These are phyloP conservation scores for Boletus rubroflammeus DNA, from an alignment of 768 basidiomycete species.

Conservation along the genomic window DNA sequence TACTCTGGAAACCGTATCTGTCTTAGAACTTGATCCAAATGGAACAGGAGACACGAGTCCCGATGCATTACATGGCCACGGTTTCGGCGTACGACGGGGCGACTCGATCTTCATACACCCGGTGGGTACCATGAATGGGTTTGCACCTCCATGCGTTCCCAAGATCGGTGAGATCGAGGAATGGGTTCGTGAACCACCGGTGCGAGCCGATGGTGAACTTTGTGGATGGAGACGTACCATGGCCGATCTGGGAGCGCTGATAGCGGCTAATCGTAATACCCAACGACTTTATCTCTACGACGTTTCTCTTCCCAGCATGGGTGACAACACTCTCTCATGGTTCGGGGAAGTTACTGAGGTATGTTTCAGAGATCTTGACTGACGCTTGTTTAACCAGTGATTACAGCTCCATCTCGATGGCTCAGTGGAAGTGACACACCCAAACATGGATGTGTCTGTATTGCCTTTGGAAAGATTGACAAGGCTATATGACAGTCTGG, in stretches of 20 bases:
- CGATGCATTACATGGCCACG: conserved; percentile 46
- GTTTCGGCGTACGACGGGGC: conserved; percentile 76
- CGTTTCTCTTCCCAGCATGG: conserved; percentile 40
- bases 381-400: conserved; percentile 5
- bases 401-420: conserved; percentile 71
- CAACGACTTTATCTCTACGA: conserved; percentile 38
- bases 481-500: conserved; percentile 75
- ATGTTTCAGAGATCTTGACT: conserved; percentile 22
- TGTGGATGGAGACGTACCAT: conserved; percentile 72
- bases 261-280: conserved; percentile 47
- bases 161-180: conserved; percentile 80
- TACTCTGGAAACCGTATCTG: conserved; percentile 63
- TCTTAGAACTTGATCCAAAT: conserved; percentile 87
- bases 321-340: conserved; percentile 58
- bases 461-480: conserved; percentile 70
- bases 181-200: conserved; percentile 66
- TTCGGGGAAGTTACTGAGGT: conserved; percentile 83
- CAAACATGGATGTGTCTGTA: conserved; percentile 45
- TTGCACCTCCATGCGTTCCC: conserved; percentile 65
- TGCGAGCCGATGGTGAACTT: conserved; percentile 46
- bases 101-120: conserved; percentile 82
- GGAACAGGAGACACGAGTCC: conserved; percentile 55
- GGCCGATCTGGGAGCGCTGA: conserved; percentile 56
- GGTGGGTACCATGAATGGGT: conserved; percentile 69
- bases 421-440: conserved; percentile 66